Base-by-base conservation (phyloP, 768 basidiomycete genomes). In the Ramaria sp. region DNA sequence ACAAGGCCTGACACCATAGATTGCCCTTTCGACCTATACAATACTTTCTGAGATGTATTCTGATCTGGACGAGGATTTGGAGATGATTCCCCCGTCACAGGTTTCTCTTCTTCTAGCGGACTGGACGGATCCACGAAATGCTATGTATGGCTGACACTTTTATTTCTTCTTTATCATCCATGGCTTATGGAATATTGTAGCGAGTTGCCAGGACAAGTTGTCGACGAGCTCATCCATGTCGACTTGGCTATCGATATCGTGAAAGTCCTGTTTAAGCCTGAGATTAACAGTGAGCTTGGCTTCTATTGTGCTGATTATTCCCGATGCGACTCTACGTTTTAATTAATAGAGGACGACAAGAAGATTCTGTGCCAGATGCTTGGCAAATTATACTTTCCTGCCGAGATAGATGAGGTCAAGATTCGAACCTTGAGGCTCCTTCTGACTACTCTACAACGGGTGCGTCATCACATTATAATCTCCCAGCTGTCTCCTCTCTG, bases 101-200 rank as follows among this genome's bases (percentile, higher is more conserved):
- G 81, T 90, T 56, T 83, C 81, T 0, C 70, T 82, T n/a, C 76
- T 93, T 68, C 75, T 94, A 62, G 74, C 85, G 2, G 90, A 93
- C 59, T 95, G 92, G 91, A 88, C 86, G 3, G 85, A 94, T 63
- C 86, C 89, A 0, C 73, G 79, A 62, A 90, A 88, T 62, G 76
- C 78, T 34, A 75, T 79, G 63, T 78, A 62, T 71, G 72, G 68
- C 63, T 68, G 70, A 13, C 37, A 28, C 30, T 24, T 18, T n/a
- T 44, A 20, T 41, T 9, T 5, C 7, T 48, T 25, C 3, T 32
- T n/a, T 24, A 30, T 18, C 50, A 7, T 37, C 36, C 36, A 7
- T 4, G 48, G 22, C 28, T 61, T 56, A 20, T 53, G 37, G 32
- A 37, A 60, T 6, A 50, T 38, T 28, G 13, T 20, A 78, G 78